phyloP scores from a whole-genome alignment of 2,329 filamentous ascomycete species.

The Aspergillus novofumigatus region DNA sequence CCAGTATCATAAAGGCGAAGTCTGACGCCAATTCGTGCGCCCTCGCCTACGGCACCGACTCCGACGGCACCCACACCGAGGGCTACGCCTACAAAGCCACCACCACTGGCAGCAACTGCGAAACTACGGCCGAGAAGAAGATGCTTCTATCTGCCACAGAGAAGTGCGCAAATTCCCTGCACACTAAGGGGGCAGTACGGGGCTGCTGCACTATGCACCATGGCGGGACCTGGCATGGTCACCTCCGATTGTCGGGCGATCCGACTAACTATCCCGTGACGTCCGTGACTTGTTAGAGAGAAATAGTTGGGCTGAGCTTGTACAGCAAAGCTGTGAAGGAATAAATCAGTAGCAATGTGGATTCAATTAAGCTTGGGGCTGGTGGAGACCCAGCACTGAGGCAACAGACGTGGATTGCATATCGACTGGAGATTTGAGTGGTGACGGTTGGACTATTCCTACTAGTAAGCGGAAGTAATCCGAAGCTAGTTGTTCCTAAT shows the following conservation, averaged over 20 bases:
- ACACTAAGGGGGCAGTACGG: neutral
- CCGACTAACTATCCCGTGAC: neutral
- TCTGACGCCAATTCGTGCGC: neutral
- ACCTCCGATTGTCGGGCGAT: neutral
- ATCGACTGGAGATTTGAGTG: too few relatives aligned
- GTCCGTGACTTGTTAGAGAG: constrained; percentile 5
- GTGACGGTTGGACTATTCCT: too few relatives aligned
- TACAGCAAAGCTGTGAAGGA: too few relatives aligned
- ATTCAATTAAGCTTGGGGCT: too few relatives aligned
- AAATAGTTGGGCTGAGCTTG: too few relatives aligned
- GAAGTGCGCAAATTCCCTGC: neutral
- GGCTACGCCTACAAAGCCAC: constrained; percentile 2
- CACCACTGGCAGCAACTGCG: neutral
- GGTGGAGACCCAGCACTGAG: too few relatives aligned
- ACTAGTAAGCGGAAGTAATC: too few relatives aligned
- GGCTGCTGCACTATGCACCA: neutral
- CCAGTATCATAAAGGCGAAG: neutral
- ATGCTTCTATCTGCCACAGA: neutral
- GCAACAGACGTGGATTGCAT: too few relatives aligned
- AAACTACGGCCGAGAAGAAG: constrained; percentile 2
- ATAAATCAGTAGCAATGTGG: too few relatives aligned
- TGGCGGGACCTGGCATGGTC: neutral
- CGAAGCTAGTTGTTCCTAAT: too few relatives aligned
- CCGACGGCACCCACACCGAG: neutral
- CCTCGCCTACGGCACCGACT: neutral